Conservation (phyloP, 2,329 filamentous ascomycete species). For the Nothophaeocryptopus gaeumannii region DNA sequence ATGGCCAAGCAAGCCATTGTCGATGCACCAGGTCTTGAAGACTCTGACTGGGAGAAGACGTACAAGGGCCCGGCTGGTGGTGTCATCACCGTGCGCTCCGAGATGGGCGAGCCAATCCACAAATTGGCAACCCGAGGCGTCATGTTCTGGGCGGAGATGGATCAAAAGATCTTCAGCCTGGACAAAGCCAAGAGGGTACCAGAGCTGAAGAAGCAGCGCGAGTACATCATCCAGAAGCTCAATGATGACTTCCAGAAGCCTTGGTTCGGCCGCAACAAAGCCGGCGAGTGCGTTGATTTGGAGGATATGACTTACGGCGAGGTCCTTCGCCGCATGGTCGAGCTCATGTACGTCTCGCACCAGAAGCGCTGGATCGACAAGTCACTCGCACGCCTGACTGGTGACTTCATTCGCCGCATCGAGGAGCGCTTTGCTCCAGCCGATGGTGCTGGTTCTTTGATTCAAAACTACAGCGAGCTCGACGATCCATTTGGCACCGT, state of each 20-base stretch:
- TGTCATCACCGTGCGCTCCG: constrained; percentile 92
- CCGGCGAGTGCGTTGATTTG: constrained; percentile 76
- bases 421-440: constrained; percentile 89
- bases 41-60: constrained; percentile 84
- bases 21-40: constrained; percentile 77
- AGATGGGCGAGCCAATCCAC: constrained; percentile 99
- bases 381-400: constrained; percentile 77
- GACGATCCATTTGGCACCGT: constrained; percentile 75
- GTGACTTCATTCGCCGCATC: constrained; percentile 92
- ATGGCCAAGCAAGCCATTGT: constrained; percentile 88
- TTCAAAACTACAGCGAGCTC: constrained; percentile 88
- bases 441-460: constrained; percentile 69
- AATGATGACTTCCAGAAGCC: constrained; percentile 97
- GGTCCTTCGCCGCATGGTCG: constrained; percentile 80
- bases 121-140: constrained; percentile 97
- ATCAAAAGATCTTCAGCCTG: constrained; percentile 93
- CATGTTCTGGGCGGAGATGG: constrained; percentile 97
- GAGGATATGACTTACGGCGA: constrained; percentile 96
- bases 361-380: constrained; percentile 88
- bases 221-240: constrained; percentile 91
- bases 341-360: constrained; percentile 88
- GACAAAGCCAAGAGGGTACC: constrained; percentile 91
- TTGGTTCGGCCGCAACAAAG: constrained; percentile 86
- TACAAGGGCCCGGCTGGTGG: constrained; percentile 90
- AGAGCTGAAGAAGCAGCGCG: constrained; percentile 82